These are phyloP conservation scores for Salix caprea DNA, from an alignment of 345 rosid genomes.

Conservation along the genomic window DNA sequence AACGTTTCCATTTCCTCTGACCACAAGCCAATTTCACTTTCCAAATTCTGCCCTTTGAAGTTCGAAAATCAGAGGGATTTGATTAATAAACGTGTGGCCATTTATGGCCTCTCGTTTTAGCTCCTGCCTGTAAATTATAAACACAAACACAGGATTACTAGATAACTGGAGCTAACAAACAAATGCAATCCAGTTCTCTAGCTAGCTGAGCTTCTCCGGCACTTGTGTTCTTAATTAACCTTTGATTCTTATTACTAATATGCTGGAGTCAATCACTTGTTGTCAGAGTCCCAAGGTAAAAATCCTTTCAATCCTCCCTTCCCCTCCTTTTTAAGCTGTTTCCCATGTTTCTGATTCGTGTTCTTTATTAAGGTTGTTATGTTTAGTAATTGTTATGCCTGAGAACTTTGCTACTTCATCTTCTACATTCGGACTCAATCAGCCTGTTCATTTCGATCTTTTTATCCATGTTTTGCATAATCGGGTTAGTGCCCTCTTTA, in stretches of 20 bases:
- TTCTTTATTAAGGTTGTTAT: too few relatives aligned
- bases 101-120: conserved; percentile 26
- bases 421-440: too few relatives aligned
- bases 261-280: conserved; percentile 54
- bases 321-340: too few relatives aligned
- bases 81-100: conserved; percentile 32
- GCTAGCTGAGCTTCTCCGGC: neutral
- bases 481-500: neutral
- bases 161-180: too few relatives aligned
- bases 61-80: conserved; percentile 6
- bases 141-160: neutral
- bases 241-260: conserved; percentile 3
- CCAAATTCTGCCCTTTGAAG: neutral
- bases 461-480: too few relatives aligned
- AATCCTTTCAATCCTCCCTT: neutral
- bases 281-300: conserved; percentile 49
- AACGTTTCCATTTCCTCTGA: conserved; percentile 4
- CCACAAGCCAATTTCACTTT: conserved; percentile 4
- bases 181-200: too few relatives aligned
- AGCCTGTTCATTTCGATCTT: too few relatives aligned
- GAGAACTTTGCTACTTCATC: too few relatives aligned
- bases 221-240: neutral
- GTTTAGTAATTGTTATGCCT: too few relatives aligned
- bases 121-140: conserved; percentile 7
- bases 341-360: too few relatives aligned